Evolutionary conservation across 2,329 filamentous ascomycete species (phyloP).

Genomic region (Talaromyces sp.): DNA sequence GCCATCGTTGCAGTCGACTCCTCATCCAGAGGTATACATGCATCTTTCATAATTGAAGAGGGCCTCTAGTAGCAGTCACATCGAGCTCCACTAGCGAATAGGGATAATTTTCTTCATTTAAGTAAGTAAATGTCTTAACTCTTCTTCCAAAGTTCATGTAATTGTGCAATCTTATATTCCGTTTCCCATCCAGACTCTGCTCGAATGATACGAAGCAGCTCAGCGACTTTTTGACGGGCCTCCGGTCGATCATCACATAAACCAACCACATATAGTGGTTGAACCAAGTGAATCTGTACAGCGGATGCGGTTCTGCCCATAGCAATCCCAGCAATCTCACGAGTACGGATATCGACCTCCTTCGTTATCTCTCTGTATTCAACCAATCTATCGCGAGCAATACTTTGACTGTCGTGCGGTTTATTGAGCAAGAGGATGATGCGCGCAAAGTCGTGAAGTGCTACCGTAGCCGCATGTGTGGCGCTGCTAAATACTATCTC

Average conservation of each 20-base stretch:
- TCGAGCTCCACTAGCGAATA: not conserved
- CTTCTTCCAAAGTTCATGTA: conserved; percentile 37
- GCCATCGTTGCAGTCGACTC: not conserved
- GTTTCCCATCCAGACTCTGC: conserved; percentile 60
- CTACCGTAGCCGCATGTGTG: conserved; percentile 62
- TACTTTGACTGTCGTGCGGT: conserved; percentile 54
- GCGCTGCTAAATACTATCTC: conserved; percentile 61
- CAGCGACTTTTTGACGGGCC: conserved; percentile 54
- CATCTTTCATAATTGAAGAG: not conserved
- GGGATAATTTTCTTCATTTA: not conserved
- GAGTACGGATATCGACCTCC: conserved; percentile 54
- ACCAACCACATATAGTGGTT: conserved; percentile 59
- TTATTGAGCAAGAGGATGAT: conserved; percentile 61
- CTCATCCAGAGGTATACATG: not conserved
- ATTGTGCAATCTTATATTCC: conserved; percentile 51
- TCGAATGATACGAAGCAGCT: conserved; percentile 57
- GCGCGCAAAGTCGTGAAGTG: conserved; percentile 62
- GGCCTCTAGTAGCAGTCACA: not conserved
- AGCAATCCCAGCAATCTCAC: conserved; percentile 59
- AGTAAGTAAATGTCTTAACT: not conserved
- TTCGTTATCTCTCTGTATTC: conserved; percentile 57
- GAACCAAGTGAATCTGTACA: conserved; percentile 57
- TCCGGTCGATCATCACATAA: conserved; percentile 53
- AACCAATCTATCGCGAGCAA: conserved; percentile 53
- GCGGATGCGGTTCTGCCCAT: conserved; percentile 54